Base-by-base conservation (phyloP, 2,329 filamentous ascomycete genomes). In the Colletotrichum nymphaeae region DNA sequence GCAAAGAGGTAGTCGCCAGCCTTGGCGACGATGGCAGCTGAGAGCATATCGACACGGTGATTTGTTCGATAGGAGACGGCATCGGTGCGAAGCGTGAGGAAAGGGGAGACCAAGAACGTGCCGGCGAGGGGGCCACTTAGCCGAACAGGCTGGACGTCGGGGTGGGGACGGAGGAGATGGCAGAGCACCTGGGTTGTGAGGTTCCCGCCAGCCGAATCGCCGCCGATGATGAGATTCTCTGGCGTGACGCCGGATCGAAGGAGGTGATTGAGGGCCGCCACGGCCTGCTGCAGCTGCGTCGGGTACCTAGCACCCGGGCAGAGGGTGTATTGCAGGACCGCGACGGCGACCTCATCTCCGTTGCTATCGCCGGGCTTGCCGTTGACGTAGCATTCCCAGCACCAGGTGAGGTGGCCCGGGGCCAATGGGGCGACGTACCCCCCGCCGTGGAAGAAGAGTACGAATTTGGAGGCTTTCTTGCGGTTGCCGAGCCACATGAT, bases 271-370 rank as follows among this genome's bases (percentile, higher is more conserved):
- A 63, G 14, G 24, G 59, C 59, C 24, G 26, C 37, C 8, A 73
- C 77, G 1, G 80, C 81, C 69, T 84, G 81, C 4, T 60, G 67
- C 12, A 84, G 76, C 37, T 83, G 82, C 0, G 70, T 69, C 1
- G 83, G 82, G 28, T 80, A 80, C n/a, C 67, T 59, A 4, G 76
- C 80, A 2, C 62, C 76, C 12, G 81, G 81, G 12, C 71, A 67
- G 14, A 83, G 79, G 8, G 81, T 78, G 72, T 84, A 84, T 75
- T 81, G 78, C 66, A 84, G 71, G 11, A 83, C 67, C 1, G 78
- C 81, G 3, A 84, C 81, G 11, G 79, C 78, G 3, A 78, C 75
- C 70, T 80, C 78, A 12, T 73, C 68, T 28, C 75, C 77, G 11
- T 69, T 63, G 59, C 76, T 74, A 14, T 69, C 64, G 59, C 77